These are phyloP conservation scores for Leccinellum rugosiceps DNA, from an alignment of 768 basidiomycete species.

Conservation along the genomic window DNA sequence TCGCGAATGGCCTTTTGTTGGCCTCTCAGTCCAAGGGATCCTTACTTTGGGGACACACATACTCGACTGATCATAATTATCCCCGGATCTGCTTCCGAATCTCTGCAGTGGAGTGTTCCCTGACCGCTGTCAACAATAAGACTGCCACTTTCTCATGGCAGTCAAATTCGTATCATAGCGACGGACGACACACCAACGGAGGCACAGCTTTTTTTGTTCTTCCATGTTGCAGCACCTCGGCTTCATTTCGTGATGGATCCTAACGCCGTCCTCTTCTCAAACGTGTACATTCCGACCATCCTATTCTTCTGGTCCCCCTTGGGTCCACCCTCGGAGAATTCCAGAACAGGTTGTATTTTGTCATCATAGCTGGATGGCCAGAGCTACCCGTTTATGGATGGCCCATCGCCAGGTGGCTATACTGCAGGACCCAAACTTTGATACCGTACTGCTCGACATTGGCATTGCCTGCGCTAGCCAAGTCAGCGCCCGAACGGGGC, in stretches of 20 bases:
- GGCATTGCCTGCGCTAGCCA: neutral
- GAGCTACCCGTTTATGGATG: conserved; percentile 21
- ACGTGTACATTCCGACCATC: conserved; percentile 6
- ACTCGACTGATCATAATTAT: conserved; percentile 12
- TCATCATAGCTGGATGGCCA: conserved; percentile 5
- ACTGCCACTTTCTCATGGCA: conserved; percentile 22
- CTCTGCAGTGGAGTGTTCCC: conserved; percentile 9
- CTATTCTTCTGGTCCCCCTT: neutral
- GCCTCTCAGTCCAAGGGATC: conserved; percentile 4
- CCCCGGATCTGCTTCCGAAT: conserved; percentile 14
- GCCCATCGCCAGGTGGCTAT: conserved; percentile 2
- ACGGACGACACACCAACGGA: conserved; percentile 10
- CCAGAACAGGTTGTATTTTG: conserved; percentile 7
- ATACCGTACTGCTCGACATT: neutral
- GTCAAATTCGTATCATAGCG: conserved; percentile 22
- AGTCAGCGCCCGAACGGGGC: neutral
- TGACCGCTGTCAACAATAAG: conserved; percentile 11
- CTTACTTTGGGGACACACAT: conserved; percentile 11
- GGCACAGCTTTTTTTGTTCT: neutral
- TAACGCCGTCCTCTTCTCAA: conserved; percentile 14
- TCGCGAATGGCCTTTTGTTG: conserved; percentile 16
- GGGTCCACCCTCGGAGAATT: neutral
- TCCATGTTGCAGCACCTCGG: conserved; percentile 3
- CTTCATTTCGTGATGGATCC: conserved; percentile 4
- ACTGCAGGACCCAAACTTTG: conserved; percentile 9